Conservation (phyloP, 83 land plant genomes). For the Picea abies region DNA sequence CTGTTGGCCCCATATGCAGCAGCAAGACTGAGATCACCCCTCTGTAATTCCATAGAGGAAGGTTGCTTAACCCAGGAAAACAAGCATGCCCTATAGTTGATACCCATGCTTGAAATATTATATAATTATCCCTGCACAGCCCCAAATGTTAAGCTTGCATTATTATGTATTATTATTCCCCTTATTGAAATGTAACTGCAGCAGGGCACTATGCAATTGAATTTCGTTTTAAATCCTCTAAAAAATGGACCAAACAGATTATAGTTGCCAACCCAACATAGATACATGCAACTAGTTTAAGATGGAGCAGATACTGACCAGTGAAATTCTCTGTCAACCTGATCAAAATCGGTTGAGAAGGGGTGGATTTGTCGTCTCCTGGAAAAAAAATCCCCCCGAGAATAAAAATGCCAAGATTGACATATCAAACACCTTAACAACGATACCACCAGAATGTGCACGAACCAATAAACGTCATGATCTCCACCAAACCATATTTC, state of each 20-base stretch:
- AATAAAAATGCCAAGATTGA: slow-evolving; percentile 25
- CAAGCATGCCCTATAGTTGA: slow-evolving; percentile 15
- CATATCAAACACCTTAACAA: slow-evolving; percentile 24
- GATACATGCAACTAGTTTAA: too few relatives aligned
- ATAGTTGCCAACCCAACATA: too few relatives aligned
- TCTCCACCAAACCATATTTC: background rate
- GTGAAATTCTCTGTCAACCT: slow-evolving; percentile 42
- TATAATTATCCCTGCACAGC: slow-evolving; percentile 41
- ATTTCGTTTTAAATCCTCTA: too few relatives aligned
- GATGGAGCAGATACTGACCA: slow-evolving; percentile 23
- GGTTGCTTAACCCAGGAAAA: slow-evolving; percentile 14
- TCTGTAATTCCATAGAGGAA: slow-evolving; percentile 28
- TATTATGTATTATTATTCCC: too few relatives aligned
- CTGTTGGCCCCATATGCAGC: slow-evolving; percentile 41
- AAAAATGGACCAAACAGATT: too few relatives aligned
- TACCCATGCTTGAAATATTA: slow-evolving; percentile 35
- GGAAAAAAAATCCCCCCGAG: slow-evolving; percentile 19
- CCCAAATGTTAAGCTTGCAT: too few relatives aligned
- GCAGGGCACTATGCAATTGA: too few relatives aligned
- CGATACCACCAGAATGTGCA: slow-evolving; percentile 40
- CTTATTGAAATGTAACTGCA: too few relatives aligned
- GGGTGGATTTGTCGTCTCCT: slow-evolving; percentile 22
- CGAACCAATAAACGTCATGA: slow-evolving; percentile 15
- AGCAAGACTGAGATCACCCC: slow-evolving; percentile 23
- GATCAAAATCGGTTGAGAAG: slow-evolving; percentile 25